Percentiles rank a stretch among this genome's conserved stretches.
Evolutionary conservation across 108 stramenopile genomes (phyloP).

Genomic region (Fistulifera solaris): DNA sequence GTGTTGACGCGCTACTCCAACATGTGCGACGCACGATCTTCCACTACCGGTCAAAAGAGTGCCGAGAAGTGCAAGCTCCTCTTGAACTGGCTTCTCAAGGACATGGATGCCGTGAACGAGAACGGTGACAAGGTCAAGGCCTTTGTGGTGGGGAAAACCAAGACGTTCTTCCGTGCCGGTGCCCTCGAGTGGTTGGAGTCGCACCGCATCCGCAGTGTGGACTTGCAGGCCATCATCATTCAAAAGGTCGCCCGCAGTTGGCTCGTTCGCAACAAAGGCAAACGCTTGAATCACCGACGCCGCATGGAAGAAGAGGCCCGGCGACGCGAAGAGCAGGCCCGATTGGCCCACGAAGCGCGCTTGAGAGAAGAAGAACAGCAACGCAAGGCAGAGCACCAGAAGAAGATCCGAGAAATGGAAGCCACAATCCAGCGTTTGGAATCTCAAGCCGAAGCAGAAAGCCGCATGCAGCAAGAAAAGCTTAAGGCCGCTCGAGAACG

Average conservation of each 20-base stretch:
- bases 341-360: neutral
- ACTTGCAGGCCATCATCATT: constrained; percentile 23
- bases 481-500: constrained; percentile 30
- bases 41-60: neutral
- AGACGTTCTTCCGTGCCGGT: constrained; percentile 75
- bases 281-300: neutral
- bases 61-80: constrained; percentile 27
- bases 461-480: constrained; percentile 29
- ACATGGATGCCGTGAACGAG: neutral
- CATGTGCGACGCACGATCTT: constrained; percentile 3
- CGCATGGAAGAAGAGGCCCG: neutral
- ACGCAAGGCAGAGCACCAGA: constrained; percentile 26
- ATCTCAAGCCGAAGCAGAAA: constrained; percentile 35
- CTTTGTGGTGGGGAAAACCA: constrained; percentile 45
- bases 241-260: constrained; percentile 24
- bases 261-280: constrained; percentile 14
- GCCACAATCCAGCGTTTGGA: constrained; percentile 40
- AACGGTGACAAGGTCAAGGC: constrained; percentile 8
- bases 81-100: constrained; percentile 7
- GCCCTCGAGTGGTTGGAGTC: constrained; percentile 68
- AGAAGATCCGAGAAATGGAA: constrained; percentile 39
- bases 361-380: constrained; percentile 1
- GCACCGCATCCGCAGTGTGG: constrained; percentile 13
- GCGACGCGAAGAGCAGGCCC: neutral
- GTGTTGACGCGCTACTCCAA: constrained; percentile 49